Evolutionary conservation across 371 early-diverging fungal species (phyloP).

Genomic region (Mucor circinelloides): DNA sequence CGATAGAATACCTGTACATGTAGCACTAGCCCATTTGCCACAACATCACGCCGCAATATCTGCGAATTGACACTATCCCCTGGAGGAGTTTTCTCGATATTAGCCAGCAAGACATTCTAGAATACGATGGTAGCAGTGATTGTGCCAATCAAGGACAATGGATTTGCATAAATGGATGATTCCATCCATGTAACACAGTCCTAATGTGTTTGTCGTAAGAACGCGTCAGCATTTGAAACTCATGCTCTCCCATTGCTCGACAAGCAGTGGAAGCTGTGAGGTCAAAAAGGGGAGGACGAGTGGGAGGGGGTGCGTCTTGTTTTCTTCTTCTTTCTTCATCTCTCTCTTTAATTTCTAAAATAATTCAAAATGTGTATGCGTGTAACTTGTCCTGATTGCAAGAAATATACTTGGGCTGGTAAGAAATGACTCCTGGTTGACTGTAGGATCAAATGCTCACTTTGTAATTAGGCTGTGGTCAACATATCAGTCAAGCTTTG

Average conservation of each 20-base stretch:
- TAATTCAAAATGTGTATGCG: constrained; percentile 31
- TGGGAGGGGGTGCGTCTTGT: not conserved
- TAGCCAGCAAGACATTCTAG: too few species aligned
- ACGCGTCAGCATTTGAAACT: constrained; percentile 21
- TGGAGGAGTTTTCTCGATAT: too few species aligned
- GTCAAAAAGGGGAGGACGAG: not conserved
- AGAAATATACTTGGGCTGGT: constrained; percentile 39
- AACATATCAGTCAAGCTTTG: constrained; percentile 34
- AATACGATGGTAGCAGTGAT: not conserved
- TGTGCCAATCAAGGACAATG: not conserved
- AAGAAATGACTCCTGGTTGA: not conserved
- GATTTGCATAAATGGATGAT: not conserved
- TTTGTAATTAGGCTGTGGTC: constrained; percentile 26
- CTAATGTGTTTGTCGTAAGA: constrained; percentile 4
- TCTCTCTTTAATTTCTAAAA: not conserved
- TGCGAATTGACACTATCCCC: too few species aligned
- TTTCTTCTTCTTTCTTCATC: not conserved
- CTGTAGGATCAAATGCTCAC: not conserved
- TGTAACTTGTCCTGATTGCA: constrained; percentile 27
- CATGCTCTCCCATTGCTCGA: not conserved
- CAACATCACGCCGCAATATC: too few species aligned
- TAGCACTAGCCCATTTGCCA: too few species aligned
- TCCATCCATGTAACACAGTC: not conserved
- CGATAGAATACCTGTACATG: too few species aligned
- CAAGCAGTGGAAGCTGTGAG: not conserved